These are phyloP conservation scores for Penicillium sp. DNA, from an alignment of 2,329 filamentous ascomycete genomes.

Conservation along the genomic window DNA sequence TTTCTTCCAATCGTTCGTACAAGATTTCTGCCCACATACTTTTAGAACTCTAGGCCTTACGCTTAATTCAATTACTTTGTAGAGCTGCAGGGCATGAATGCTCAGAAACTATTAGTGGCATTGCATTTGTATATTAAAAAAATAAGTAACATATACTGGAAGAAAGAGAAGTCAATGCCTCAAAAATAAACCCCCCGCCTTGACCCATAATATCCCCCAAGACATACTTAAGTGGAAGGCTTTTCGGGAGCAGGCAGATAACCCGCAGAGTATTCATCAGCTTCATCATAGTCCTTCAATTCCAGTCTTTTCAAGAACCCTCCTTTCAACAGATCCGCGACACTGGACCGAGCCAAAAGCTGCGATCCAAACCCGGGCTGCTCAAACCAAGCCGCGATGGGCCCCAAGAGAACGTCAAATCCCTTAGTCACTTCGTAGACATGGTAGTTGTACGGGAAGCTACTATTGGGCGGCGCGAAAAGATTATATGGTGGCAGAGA, in stretches of 20 bases:
- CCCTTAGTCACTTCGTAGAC: conserved; percentile 45
- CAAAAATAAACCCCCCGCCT: neutral
- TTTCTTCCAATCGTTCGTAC: neutral
- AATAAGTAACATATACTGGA: neutral
- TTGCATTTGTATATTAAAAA: neutral
- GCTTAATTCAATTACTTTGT: neutral
- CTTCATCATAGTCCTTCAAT: conserved; percentile 21
- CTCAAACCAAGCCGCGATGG: conserved; percentile 51
- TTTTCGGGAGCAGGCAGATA: conserved; percentile 18
- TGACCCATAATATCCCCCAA: neutral
- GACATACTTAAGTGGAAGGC: neutral
- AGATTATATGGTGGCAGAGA: conserved; percentile 49
- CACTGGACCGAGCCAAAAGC: conserved; percentile 25
- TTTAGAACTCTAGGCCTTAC: neutral
- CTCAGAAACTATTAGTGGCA: too few species aligned
- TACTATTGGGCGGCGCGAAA: conserved; percentile 30
- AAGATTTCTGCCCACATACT: neutral
- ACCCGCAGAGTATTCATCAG: conserved; percentile 17
- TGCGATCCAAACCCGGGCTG: conserved; percentile 49
- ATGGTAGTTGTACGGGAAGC: conserved; percentile 50
- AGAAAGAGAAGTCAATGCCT: neutral
- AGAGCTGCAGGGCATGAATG: neutral
- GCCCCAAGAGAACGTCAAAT: conserved; percentile 43
- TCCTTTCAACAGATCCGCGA: conserved; percentile 30
- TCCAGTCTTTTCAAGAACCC: conserved; percentile 30